Evolutionary conservation across 2,329 filamentous ascomycete genomes (phyloP).

Genomic region (Aureobasidium pullulans): DNA sequence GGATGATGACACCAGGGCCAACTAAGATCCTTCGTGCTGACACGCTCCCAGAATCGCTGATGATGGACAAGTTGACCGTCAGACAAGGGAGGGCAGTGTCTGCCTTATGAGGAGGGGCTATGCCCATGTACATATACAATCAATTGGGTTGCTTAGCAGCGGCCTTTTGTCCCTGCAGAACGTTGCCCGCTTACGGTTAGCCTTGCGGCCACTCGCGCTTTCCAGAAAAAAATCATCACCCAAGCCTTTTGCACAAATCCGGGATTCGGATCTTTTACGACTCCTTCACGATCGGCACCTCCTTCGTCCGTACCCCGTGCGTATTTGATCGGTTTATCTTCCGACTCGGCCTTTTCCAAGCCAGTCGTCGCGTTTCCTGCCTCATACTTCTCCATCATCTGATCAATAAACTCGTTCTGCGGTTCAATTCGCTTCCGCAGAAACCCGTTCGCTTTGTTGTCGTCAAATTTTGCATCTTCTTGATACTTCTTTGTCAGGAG

Average conservation of each 20-base stretch:
- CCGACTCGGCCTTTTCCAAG: constrained; percentile 6
- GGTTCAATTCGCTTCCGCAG: background rate
- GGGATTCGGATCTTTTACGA: background rate
- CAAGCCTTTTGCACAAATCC: background rate
- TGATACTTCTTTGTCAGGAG: constrained; percentile 4
- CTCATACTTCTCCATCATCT: constrained; percentile 2
- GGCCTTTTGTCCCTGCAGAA: constrained; percentile 11
- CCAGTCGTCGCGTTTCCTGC: background rate
- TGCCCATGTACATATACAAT: constrained; percentile 9
- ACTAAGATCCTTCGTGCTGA: background rate
- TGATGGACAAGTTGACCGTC: background rate
- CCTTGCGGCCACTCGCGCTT: constrained; percentile 9
- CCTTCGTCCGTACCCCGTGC: background rate
- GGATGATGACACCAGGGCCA: constrained; percentile 5
- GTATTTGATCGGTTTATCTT: background rate
- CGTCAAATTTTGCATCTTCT: background rate
- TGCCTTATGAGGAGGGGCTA: constrained; percentile 1
- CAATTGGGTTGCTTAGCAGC: constrained; percentile 6
- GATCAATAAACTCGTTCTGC: background rate
- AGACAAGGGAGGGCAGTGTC: background rate
- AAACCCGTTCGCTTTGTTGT: background rate
- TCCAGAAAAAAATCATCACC: constrained; percentile 8
- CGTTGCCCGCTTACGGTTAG: constrained; percentile 1
- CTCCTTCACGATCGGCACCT: background rate
- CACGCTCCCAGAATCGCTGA: background rate